Evolutionary conservation across 305 asterid species (phyloP).

Genomic region (Rubia tinctorum): DNA sequence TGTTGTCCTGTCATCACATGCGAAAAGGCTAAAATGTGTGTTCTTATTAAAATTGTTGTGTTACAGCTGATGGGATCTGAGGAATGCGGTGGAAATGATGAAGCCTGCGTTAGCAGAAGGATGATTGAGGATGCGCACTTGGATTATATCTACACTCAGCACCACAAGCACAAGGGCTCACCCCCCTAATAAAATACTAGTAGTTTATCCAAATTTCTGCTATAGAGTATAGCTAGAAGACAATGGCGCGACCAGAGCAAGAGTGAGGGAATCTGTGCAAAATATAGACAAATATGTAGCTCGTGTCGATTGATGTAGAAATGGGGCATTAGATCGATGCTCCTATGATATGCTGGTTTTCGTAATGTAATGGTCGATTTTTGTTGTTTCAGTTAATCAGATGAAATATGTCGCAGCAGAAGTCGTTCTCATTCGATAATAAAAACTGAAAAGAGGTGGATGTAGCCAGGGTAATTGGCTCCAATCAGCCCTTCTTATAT

Average conservation of each 20-base stretch:
- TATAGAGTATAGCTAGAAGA: background rate
- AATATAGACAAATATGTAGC: background rate
- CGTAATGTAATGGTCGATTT: no score
- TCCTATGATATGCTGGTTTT: background rate
- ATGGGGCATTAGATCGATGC: background rate
- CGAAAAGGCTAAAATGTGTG: background rate
- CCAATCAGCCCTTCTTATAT: no score
- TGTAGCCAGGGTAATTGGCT: no score
- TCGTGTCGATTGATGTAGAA: background rate
- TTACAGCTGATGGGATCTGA: constrained; percentile 52
- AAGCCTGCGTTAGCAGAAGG: constrained; percentile 48
- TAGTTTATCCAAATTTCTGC: background rate
- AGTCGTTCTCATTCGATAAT: background rate
- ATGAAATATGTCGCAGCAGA: no score
- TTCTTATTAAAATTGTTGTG: background rate
- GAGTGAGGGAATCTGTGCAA: background rate
- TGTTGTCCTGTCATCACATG: background rate
- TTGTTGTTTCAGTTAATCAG: no score
- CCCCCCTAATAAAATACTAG: background rate
- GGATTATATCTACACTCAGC: constrained; percentile 67
- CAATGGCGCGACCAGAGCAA: background rate
- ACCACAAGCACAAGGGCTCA: constrained; percentile 33
- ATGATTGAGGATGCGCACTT: constrained; percentile 64
- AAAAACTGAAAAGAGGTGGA: background rate
- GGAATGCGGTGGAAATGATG: constrained; percentile 39